A percentile compares a stretch with the other conserved stretches of the same genome.
These are phyloP conservation scores for Penicillium sumatraense DNA, from an alignment of 2,329 filamentous ascomycete species.

Conservation along the genomic window DNA sequence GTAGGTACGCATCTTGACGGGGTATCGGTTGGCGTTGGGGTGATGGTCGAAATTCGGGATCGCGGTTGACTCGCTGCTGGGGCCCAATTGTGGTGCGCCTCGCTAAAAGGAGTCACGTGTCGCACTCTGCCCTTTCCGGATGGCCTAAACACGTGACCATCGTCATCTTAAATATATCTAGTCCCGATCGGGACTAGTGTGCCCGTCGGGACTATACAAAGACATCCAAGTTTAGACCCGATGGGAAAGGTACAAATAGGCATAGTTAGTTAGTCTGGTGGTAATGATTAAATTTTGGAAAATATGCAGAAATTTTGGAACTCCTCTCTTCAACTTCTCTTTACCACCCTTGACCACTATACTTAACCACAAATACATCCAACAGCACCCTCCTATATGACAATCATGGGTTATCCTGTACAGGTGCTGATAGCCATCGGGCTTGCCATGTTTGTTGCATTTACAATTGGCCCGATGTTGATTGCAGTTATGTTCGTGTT, in stretches of 20 bases:
- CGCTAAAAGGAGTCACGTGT: conserved; percentile 53
- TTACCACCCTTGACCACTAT: too few relatives aligned
- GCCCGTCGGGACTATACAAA: not conserved
- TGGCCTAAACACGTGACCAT: conserved; percentile 5
- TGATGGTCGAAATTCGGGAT: conserved; percentile 48
- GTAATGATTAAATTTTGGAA: too few relatives aligned
- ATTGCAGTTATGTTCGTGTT: not conserved
- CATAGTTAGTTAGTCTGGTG: not conserved
- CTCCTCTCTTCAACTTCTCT: too few relatives aligned
- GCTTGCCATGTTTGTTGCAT: not conserved
- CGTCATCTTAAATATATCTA: not conserved
- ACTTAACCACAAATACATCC: too few relatives aligned
- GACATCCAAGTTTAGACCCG: too few relatives aligned
- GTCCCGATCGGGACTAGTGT: not conserved
- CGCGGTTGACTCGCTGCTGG: conserved; percentile 40
- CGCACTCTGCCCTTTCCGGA: conserved; percentile 42
- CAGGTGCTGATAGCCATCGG: not conserved
- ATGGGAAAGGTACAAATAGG: too few relatives aligned
- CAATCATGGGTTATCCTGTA: not conserved
- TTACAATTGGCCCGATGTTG: not conserved
- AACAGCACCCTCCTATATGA: too few relatives aligned
- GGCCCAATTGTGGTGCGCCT: conserved; percentile 50
- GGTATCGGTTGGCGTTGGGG: conserved; percentile 49
- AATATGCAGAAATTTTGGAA: too few relatives aligned
- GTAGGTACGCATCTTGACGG: conserved; percentile 74